phyloP scores from a whole-genome alignment of 208 protist genomes.

The Crithidia sp. region DNA sequence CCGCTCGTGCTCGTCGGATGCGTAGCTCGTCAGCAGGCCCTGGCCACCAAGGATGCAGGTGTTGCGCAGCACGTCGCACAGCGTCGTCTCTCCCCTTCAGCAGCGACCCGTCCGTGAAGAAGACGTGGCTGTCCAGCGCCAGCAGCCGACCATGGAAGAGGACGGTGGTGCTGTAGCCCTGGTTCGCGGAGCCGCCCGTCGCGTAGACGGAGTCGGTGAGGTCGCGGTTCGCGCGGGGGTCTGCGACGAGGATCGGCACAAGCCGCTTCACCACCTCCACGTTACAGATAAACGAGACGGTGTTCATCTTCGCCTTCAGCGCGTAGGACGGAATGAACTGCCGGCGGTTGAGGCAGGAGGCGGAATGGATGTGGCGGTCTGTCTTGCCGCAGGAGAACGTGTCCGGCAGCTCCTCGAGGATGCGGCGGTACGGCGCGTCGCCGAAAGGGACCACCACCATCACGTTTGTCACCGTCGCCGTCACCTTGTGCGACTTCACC shows the following conservation, averaged over 20 bases:
- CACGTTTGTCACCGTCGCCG: constrained; percentile 70
- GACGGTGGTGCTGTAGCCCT: constrained; percentile 23
- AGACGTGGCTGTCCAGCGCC: constrained; percentile 59
- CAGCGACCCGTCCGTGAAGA: constrained; percentile 71
- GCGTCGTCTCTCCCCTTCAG: constrained; percentile 25
- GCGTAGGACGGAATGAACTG: constrained; percentile 82
- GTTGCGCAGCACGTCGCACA: constrained; percentile 37
- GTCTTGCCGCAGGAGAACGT: constrained; percentile 52
- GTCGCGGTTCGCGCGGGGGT: background rate
- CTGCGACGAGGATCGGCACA: constrained; percentile 10
- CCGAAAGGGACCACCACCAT: constrained; percentile 85
- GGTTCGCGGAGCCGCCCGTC: constrained; percentile 9
- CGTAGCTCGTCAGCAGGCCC: constrained; percentile 68
- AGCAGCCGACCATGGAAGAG: constrained; percentile 60
- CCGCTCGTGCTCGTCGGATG: constrained; percentile 40
- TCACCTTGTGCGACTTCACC: constrained; percentile 50
- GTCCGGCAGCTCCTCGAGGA: constrained; percentile 69
- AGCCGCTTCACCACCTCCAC: constrained; percentile 38
- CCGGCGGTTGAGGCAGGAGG: constrained; percentile 57
- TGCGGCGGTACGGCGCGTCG: constrained; percentile 73
- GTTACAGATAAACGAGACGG: constrained; percentile 60
- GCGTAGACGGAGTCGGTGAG: constrained; percentile 11
- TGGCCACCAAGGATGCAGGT: constrained; percentile 73
- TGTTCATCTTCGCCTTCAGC: constrained; percentile 68
- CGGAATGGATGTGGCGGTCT: constrained; percentile 49